Evolutionary conservation across 306 rosid species (phyloP).

Genomic region (Dalbergia cultrata): DNA sequence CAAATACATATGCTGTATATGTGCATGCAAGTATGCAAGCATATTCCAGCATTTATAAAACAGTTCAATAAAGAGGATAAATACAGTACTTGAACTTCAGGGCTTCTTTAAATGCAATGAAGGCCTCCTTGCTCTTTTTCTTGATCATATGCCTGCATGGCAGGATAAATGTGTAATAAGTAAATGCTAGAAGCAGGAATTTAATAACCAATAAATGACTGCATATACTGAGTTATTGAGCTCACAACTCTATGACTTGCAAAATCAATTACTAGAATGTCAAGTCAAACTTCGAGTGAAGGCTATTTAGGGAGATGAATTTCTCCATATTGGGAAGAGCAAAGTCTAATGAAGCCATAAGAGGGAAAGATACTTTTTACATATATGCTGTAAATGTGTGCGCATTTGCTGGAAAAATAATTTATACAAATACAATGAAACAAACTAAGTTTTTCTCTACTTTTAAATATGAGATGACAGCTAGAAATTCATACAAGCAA

Average conservation of each 20-base stretch:
- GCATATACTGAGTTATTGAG: conserved; percentile 18
- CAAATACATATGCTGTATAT: not conserved
- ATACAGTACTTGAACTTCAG: conserved; percentile 84
- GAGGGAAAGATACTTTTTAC: conserved; percentile 7
- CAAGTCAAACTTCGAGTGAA: conserved; percentile 30
- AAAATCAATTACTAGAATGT: conserved; percentile 33
- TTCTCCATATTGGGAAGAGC: conserved; percentile 18
- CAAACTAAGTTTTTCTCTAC: conserved; percentile 1
- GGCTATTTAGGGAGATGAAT: conserved; percentile 10
- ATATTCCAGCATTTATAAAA: not conserved
- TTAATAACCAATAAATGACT: conserved; percentile 13
- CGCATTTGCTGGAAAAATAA: conserved; percentile 10
- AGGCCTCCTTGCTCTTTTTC: conserved; percentile 88
- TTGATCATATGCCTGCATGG: conserved; percentile 89
- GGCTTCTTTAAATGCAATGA: conserved; percentile 93
- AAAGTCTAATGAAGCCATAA: not conserved
- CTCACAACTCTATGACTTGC: conserved; percentile 2
- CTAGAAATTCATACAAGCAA: conserved; percentile 76
- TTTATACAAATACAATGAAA: not conserved
- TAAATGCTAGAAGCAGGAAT: conserved; percentile 37
- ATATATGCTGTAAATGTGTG: not conserved
- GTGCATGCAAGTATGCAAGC: conserved; percentile 12
- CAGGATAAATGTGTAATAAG: conserved; percentile 44
- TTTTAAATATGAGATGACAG: conserved; percentile 33
- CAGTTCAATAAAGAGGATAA: conserved; percentile 36